A percentile compares a stretch with the other conserved stretches of the same genome.
Conservation (phyloP, 2,329 filamentous ascomycete genomes). For the Ilyonectria robusta region DNA sequence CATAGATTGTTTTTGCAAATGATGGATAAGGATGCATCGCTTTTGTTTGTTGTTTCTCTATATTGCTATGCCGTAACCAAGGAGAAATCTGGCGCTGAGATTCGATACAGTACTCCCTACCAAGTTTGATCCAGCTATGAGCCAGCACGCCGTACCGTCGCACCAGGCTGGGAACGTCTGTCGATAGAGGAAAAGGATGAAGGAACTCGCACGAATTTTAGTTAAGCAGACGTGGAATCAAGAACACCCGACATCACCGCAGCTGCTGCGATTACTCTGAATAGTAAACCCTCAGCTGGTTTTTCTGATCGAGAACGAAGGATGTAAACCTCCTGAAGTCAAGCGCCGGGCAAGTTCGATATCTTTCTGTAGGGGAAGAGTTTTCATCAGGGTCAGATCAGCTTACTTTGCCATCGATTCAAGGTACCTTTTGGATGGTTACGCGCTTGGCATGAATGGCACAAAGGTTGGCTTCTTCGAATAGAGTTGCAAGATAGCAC, state of each 20-base stretch:
- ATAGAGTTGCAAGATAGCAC: not conserved
- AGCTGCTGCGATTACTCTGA: not conserved
- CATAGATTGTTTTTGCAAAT: no score
- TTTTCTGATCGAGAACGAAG: no score
- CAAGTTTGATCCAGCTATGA: no score
- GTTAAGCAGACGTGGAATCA: not conserved
- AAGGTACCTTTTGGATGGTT: not conserved
- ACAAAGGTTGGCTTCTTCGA: not conserved
- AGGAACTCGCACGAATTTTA: not conserved
- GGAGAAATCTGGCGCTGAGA: no score
- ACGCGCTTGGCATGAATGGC: not conserved
- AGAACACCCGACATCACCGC: not conserved
- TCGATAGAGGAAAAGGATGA: not conserved
- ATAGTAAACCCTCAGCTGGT: not conserved
- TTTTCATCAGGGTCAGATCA: not conserved
- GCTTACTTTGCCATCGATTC: not conserved
- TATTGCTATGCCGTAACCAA: no score
- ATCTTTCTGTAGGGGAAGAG: not conserved
- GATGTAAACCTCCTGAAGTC: not conserved
- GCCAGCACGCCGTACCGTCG: no score
- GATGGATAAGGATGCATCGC: no score
- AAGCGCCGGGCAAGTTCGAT: not conserved
- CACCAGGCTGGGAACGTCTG: not conserved
- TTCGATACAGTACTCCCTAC: no score
- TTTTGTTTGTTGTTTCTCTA: no score